These are phyloP conservation scores for Zhuliangozyma blackwelliae DNA, from an alignment of 1,139 yeast genomes.

Conservation along the genomic window DNA sequence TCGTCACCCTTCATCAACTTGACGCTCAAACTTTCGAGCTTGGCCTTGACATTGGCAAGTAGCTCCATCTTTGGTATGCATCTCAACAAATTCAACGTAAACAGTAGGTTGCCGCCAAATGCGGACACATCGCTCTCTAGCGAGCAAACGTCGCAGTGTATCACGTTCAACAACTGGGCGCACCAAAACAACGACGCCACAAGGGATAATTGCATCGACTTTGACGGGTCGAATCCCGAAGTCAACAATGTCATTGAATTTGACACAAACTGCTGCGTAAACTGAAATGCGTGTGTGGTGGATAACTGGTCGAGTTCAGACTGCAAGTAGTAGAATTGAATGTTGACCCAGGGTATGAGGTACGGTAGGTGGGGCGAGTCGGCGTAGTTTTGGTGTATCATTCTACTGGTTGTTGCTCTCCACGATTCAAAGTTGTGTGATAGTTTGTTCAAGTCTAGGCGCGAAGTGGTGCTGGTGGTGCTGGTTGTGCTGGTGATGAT, in stretches of 20 bases:
- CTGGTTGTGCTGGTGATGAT: too few species aligned
- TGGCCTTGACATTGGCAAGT: slow-evolving; percentile 1
- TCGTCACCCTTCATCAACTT: slow-evolving; percentile 3
- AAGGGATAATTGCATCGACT: slow-evolving; percentile 4
- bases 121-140: slow-evolving; percentile 16
- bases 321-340: slow-evolving; percentile 36
- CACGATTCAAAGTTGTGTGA: slow-evolving; percentile 27
- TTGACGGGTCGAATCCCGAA: slow-evolving; percentile 7
- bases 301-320: slow-evolving; percentile 42
- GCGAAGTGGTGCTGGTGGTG: too few species aligned
- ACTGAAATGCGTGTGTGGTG: slow-evolving; percentile 34
- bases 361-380: slow-evolving; percentile 28
- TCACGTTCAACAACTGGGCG: slow-evolving; percentile 33
- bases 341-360: slow-evolving; percentile 28
- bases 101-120: slow-evolving; percentile 27
- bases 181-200: slow-evolving; percentile 27
- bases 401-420: slow-evolving; percentile 29
- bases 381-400: slow-evolving; percentile 22
- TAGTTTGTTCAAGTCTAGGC: slow-evolving; percentile 6
- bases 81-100: slow-evolving; percentile 22
- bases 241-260: slow-evolving; percentile 35
- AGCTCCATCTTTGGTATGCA: slow-evolving; percentile 8
- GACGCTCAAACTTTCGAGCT: slow-evolving; percentile 4
- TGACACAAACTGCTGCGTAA: slow-evolving; percentile 39
- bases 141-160: slow-evolving; percentile 25